These are phyloP conservation scores for Russula vinacea DNA, from an alignment of 768 basidiomycete species.

Conservation along the genomic window DNA sequence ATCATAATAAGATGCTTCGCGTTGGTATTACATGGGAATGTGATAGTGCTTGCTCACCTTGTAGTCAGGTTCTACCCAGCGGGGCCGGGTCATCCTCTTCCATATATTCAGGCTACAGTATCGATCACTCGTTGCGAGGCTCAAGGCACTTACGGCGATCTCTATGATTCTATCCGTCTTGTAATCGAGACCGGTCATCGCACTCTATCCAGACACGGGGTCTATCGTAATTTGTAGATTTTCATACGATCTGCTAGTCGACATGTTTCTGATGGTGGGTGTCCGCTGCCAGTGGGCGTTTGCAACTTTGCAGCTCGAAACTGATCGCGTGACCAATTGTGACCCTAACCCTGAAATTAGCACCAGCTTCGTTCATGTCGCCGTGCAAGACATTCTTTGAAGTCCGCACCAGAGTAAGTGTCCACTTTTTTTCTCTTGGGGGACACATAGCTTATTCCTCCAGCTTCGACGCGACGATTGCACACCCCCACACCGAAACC, in stretches of 20 bases:
- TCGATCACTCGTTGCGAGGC: background rate
- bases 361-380: constrained; percentile 14
- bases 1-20: too few species aligned
- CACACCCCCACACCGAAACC: constrained; percentile 1
- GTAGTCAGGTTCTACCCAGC: too few species aligned
- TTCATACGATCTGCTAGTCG: constrained; percentile 1
- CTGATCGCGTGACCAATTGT: constrained; percentile 2
- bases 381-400: constrained; percentile 5
- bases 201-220: constrained; percentile 84
- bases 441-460: background rate
- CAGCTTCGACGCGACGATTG: constrained; percentile 18
- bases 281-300: background rate
- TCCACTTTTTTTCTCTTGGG: background rate
- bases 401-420: constrained; percentile 2
- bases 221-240: constrained; percentile 45
- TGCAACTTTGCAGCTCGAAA: background rate
- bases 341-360: constrained; percentile 18
- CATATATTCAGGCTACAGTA: too few species aligned
- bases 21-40: too few species aligned
- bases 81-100: too few species aligned
- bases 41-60: too few species aligned
- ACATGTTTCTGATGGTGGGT: constrained; percentile 8
- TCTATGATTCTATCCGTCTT: constrained; percentile 71
- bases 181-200: constrained; percentile 77
- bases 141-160: constrained; percentile 56